Evolutionary conservation across 768 basidiomycete species (phyloP).

Genomic region (Amanita molliuscula): DNA sequence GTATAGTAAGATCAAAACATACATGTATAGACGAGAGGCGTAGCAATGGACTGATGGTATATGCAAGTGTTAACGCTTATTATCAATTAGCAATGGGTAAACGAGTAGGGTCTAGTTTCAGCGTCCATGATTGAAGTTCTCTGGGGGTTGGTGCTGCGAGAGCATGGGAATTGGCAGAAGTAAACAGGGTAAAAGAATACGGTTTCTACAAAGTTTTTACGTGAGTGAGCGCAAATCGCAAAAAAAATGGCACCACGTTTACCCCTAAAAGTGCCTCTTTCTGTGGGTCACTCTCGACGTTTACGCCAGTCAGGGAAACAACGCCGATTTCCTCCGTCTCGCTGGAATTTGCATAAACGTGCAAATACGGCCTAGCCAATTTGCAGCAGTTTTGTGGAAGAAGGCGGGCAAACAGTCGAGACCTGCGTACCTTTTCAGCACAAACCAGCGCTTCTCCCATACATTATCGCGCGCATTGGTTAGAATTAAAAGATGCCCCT

Average conservation of each 20-base stretch:
- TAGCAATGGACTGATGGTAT: slow-evolving; percentile 1
- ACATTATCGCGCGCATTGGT: slow-evolving; percentile 67
- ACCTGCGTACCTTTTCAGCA: slow-evolving; percentile 62
- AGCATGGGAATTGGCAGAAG: slow-evolving; percentile 85
- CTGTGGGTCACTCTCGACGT: slow-evolving; percentile 76
- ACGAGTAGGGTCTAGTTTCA: slow-evolving; percentile 77
- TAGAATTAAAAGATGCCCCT: slow-evolving; percentile 73
- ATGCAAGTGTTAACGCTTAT: neutral
- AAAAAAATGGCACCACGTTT: slow-evolving; percentile 24
- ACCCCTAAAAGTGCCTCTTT: slow-evolving; percentile 86
- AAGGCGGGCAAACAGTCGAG: neutral
- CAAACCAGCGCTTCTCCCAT: slow-evolving; percentile 85
- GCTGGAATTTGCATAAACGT: slow-evolving; percentile 75
- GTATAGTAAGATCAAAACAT: slow-evolving; percentile 1
- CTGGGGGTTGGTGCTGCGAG: slow-evolving; percentile 73
- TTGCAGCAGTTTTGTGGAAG: neutral
- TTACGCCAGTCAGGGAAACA: slow-evolving; percentile 76
- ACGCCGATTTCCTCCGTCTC: slow-evolving; percentile 79
- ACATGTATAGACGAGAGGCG: neutral
- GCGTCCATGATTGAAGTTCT: slow-evolving; percentile 79
- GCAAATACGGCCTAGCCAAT: slow-evolving; percentile 69
- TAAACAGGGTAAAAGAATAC: slow-evolving; percentile 85
- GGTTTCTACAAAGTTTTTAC: slow-evolving; percentile 47
- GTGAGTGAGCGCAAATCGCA: slow-evolving; percentile 6
- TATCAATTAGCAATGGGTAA: slow-evolving; percentile 26